phyloP scores from a whole-genome alignment of 768 basidiomycete species.

The Naganishia vaughanmartiniae region DNA sequence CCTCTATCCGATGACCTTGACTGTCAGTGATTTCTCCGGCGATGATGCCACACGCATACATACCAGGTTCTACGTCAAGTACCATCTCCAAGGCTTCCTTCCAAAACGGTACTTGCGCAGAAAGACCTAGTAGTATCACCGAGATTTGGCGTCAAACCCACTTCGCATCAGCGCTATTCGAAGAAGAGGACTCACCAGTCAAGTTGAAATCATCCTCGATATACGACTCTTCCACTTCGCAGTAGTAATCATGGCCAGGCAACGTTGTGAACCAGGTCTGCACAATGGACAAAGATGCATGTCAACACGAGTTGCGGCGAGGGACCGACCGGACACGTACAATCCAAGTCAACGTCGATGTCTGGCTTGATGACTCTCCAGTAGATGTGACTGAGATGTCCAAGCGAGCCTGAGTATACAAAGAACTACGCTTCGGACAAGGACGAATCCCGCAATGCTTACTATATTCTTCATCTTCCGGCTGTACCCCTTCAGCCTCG shows the following conservation, averaged over 20 bases:
- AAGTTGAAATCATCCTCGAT: slow-evolving; percentile 99
- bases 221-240: slow-evolving; percentile 95
- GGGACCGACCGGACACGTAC: slow-evolving; percentile 33
- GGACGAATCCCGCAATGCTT: not conserved
- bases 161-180: not conserved
- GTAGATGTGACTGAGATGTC: slow-evolving; percentile 44
- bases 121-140: slow-evolving; percentile 36
- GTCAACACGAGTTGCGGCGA: not conserved
- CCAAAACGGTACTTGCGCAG: slow-evolving; percentile 85
- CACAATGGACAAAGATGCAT: not conserved
- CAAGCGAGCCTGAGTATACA: not conserved
- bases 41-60: slow-evolving; percentile 45
- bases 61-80: slow-evolving; percentile 96
- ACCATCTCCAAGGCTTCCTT: slow-evolving; percentile 99
- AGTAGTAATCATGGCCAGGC: slow-evolving; percentile 83
- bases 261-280: slow-evolving; percentile 51
- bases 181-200: slow-evolving; percentile 61
- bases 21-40: not conserved
- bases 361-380: slow-evolving; percentile 48
- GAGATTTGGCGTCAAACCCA: not conserved
- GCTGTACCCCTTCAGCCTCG: not conserved
- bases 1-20: slow-evolving; percentile 52
- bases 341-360: slow-evolving; percentile 52
- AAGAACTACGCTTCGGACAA: not conserved
- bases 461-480: slow-evolving; percentile 27